phyloP scores from a whole-genome alignment of 768 basidiomycete species.

The Tricholoma sp. region DNA sequence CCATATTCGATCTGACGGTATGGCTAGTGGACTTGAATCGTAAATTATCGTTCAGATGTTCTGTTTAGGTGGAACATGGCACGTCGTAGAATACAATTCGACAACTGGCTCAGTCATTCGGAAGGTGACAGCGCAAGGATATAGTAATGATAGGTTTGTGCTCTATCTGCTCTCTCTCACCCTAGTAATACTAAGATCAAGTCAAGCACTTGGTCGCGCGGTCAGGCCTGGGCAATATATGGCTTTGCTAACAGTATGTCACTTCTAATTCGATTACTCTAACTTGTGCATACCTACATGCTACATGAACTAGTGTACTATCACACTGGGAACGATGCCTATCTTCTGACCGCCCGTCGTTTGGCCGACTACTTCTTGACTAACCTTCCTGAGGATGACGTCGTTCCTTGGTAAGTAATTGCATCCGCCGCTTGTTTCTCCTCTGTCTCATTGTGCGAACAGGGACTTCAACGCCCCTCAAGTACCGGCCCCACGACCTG shows the following conservation, averaged over 20 bases:
- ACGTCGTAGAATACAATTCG: constrained; percentile 63
- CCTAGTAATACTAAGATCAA: not conserved
- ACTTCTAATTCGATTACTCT: not conserved
- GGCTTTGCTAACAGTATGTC: constrained; percentile 64
- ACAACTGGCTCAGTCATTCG: constrained; percentile 57
- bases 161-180: not conserved
- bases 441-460: not conserved
- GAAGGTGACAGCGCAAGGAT: constrained; percentile 59
- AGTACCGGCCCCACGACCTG: constrained; percentile 45
- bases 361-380: constrained; percentile 57
- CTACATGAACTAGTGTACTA: constrained; percentile 45
- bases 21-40: constrained; percentile 7
- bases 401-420: constrained; percentile 58
- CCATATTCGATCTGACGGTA: constrained; percentile 62
- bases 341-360: constrained; percentile 54
- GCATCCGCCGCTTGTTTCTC: not conserved
- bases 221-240: constrained; percentile 69
- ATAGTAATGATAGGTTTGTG: constrained; percentile 40
- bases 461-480: constrained; percentile 76
- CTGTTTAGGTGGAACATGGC: constrained; percentile 43
- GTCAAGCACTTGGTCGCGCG: constrained; percentile 66
- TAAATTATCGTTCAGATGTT: not conserved
- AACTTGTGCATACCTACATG: not conserved
- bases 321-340: constrained; percentile 42
- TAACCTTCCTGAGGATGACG: constrained; percentile 53